Evolutionary conservation across 2,329 filamentous ascomycete species (phyloP).

Genomic region (Bipolaris zeicola): DNA sequence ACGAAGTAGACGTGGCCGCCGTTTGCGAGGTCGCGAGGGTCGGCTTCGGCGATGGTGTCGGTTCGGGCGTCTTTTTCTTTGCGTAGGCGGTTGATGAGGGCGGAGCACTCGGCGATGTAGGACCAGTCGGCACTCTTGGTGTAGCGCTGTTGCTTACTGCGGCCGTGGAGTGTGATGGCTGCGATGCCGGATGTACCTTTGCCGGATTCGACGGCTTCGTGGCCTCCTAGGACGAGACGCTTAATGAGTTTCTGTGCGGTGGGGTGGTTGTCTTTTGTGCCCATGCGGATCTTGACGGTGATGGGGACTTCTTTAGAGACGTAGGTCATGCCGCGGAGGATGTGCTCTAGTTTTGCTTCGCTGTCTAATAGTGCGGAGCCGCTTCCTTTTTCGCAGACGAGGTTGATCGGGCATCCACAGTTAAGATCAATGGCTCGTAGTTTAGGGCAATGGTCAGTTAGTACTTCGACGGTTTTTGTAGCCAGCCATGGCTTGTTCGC

Average conservation of each 20-base stretch:
- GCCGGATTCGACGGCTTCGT: conserved; percentile 68
- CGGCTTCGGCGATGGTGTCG: conserved; percentile 80
- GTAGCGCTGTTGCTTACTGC: conserved; percentile 93
- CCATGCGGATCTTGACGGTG: conserved; percentile 92
- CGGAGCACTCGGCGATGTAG: conserved; percentile 90
- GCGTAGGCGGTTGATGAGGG: conserved; percentile 81
- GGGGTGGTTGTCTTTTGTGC: conserved; percentile 78
- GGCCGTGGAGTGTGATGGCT: conserved; percentile 93
- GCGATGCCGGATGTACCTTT: conserved; percentile 75
- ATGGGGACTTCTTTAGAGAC: conserved; percentile 91
- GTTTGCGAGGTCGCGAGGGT: conserved; percentile 72
- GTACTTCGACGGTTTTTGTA: conserved; percentile 82
- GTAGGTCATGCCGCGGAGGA: conserved; percentile 92
- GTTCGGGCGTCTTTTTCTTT: conserved; percentile 66
- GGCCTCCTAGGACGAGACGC: conserved; percentile 78
- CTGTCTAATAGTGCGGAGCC: conserved; percentile 92
- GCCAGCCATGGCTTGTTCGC: conserved; percentile 91
- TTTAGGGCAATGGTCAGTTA: conserved; percentile 77
- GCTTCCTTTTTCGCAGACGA: conserved; percentile 85
- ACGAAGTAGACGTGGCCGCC: conserved; percentile 83
- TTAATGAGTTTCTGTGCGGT: conserved; percentile 82
- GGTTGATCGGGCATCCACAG: conserved; percentile 95
- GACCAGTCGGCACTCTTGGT: conserved; percentile 90
- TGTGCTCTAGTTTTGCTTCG: conserved; percentile 87
- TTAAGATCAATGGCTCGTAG: conserved; percentile 93